Base-by-base conservation (phyloP, 192 early-diverging fungal genomes). In the Mortierella claussenii region DNA sequence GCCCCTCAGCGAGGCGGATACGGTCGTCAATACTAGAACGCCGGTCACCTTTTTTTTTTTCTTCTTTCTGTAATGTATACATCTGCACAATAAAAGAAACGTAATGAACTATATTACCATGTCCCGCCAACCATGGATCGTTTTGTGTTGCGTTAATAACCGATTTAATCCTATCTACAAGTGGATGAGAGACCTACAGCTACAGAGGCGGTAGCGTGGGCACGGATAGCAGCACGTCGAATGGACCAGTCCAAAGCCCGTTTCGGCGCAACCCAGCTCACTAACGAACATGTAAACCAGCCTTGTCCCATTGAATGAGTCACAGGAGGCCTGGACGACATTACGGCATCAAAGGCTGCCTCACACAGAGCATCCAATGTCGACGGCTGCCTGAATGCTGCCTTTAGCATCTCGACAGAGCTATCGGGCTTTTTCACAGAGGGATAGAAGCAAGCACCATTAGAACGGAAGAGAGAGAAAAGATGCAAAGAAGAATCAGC, bases 21-120 rank as follows among this genome's bases (percentile, higher is more conserved):
- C 36, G 66, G 66, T 43, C 66, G 49, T 28, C 32, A 68, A 7
- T 59, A 59, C 28, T 68, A 65, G 24, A 28, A n/a, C 37, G 8
- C 37, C 37, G 7, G 8, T 40, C 13, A 10, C 37, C 13, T 13
- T 40, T 13, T 40, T 40, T 13, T 40, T 40, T 40, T 40, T 40
- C 13, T 40, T 40, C 37, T 40, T 7, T 40, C 13, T 40, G 13
- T 40, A 13, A 40, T 10, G 37, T 40, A 40, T 40, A 13, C 7
- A 40, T 40, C 13, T 13, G 37, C 37, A 40, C 13, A 40, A 40
- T 40, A 40, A 40, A 40, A 40, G 13, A 40, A 13, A 40, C 37
- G 13, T 40, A 40, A 40, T 40, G 37, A 40, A 40, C n/a, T n/a
- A n/a, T n/a, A n/a, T n/a, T n/a, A n/a, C n/a, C n/a, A n/a, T n/a